Base-by-base conservation (phyloP, 441 rosid species). In the Biscutella laevigata region DNA sequence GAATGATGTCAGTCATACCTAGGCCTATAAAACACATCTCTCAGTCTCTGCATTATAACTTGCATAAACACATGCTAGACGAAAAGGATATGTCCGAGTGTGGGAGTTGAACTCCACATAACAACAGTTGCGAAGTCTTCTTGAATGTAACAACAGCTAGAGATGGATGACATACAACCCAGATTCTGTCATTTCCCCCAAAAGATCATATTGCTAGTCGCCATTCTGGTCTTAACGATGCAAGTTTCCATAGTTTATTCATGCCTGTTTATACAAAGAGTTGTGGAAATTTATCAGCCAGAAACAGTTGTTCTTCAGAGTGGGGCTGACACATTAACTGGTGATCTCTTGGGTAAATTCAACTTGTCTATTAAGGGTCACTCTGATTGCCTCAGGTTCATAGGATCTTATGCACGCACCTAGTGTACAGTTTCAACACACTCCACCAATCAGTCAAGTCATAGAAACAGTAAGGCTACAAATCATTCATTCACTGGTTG, bases 301-400 rank as follows among this genome's bases (percentile, higher is more conserved):
- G 95, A 83, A 74, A 94, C 88, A 0, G 80, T 88, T 56, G 91
- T 88, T 74, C 84, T 82, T 36, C 94, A 88, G 59, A 75, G 95
- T 57, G 96, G 95, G 27, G 89, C 91, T 59, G 95, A 81, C 71
- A 85, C 95, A 9, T 65, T 88, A 55, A 62, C 82, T 27, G 83
- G 91, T 65, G 94, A 84, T 66, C 76, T 78, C 53, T 57, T 72
- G 36, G 92, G 87, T 47, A 69, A 77, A 69, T 88, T 88, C 66
- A 83, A 88, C 70, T 67, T 88, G 66, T 78, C 95, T 34, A 77
- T 81, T 44, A 81, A 61, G 74, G 97, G 96, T 19, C 94, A 85
- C 51, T 95, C 92, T 11, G 86, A 79, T 57, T 85, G 95, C 61
- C 86, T 88, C 25, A 77, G 66, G 39, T 88, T 69, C 40, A 66